Percentiles rank a stretch among this genome's conserved stretches.
Evolutionary conservation across 352 stramenopile species (phyloP).

Genomic region (Plasmopara muralis): DNA sequence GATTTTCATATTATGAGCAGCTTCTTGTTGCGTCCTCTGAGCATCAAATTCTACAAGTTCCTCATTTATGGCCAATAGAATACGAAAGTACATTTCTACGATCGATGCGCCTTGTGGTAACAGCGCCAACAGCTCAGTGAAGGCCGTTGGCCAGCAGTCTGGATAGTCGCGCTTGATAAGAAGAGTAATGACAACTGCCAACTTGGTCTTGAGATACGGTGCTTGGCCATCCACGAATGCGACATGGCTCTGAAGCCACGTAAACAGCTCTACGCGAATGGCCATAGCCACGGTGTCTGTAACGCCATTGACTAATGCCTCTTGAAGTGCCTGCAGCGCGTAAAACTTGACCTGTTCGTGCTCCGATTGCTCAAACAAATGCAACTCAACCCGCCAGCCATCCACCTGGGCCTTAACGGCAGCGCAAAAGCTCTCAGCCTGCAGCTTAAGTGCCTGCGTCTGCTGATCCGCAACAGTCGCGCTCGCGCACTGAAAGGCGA

Average conservation of each 20-base stretch:
- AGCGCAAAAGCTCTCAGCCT: constrained; percentile 67
- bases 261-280: constrained; percentile 48
- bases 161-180: constrained; percentile 88
- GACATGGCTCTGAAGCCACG: constrained; percentile 59
- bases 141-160: constrained; percentile 77
- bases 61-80: constrained; percentile 86
- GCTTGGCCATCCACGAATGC: constrained; percentile 49
- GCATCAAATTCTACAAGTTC: constrained; percentile 88
- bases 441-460: constrained; percentile 54
- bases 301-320: constrained; percentile 36
- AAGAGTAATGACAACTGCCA: constrained; percentile 73
- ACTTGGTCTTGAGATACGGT: constrained; percentile 82
- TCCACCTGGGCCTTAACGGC: constrained; percentile 40
- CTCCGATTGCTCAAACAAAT: constrained; percentile 60
- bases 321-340: constrained; percentile 68
- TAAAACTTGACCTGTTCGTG: constrained; percentile 83
- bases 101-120: constrained; percentile 65
- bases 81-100: constrained; percentile 88
- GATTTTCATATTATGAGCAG: constrained; percentile 74
- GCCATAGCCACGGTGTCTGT: constrained; percentile 40
- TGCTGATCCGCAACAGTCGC: constrained; percentile 38
- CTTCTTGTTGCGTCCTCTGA: constrained; percentile 46
- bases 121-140: constrained; percentile 75
- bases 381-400: constrained; percentile 53
- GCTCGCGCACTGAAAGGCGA: constrained; percentile 74